Evolutionary conservation across 208 protist species (phyloP).

Genomic region (Leishmania arabica): DNA sequence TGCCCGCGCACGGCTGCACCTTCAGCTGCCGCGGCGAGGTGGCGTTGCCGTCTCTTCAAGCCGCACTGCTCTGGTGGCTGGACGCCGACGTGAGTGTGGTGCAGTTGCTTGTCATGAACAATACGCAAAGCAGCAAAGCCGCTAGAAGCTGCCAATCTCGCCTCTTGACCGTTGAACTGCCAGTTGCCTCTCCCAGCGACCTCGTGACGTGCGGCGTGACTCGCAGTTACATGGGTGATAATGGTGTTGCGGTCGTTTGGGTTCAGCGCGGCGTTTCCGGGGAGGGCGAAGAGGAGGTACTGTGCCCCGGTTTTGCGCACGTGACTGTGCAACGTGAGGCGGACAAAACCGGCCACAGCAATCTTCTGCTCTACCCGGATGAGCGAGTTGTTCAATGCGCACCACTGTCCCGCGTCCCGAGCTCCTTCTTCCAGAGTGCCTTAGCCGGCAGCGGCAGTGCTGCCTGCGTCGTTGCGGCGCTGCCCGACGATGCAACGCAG

Average conservation of each 20-base stretch:
- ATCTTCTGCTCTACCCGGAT: conserved; percentile 51
- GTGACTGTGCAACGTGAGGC: conserved; percentile 60
- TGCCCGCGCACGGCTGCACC: conserved; percentile 22
- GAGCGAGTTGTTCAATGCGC: conserved; percentile 45
- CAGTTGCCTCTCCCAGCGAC: conserved; percentile 17
- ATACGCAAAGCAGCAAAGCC: conserved; percentile 37
- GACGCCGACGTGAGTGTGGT: conserved; percentile 49
- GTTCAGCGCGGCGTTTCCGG: conserved; percentile 33
- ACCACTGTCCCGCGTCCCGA: conserved; percentile 27
- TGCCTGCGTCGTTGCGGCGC: conserved; percentile 45
- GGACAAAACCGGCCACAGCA: conserved; percentile 48
- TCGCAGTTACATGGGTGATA: conserved; percentile 46
- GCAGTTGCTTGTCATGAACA: conserved; percentile 61
- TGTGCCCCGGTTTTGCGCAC: conserved; percentile 34
- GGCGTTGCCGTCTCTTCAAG: conserved; percentile 52
- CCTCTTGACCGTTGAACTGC: conserved; percentile 68
- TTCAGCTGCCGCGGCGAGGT: conserved; percentile 61
- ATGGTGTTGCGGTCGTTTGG: conserved; percentile 68
- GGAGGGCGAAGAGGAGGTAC: conserved; percentile 7
- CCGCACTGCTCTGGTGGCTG: conserved; percentile 77
- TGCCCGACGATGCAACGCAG: conserved; percentile 34
- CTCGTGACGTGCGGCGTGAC: conserved; percentile 77
- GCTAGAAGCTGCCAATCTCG: conserved; percentile 55
- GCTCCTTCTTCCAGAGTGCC: conserved; percentile 22
- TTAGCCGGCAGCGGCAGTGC: conserved; percentile 9